Evolutionary conservation across 1,139 yeast species (phyloP).

Genomic region (Pichia norvegensis): DNA sequence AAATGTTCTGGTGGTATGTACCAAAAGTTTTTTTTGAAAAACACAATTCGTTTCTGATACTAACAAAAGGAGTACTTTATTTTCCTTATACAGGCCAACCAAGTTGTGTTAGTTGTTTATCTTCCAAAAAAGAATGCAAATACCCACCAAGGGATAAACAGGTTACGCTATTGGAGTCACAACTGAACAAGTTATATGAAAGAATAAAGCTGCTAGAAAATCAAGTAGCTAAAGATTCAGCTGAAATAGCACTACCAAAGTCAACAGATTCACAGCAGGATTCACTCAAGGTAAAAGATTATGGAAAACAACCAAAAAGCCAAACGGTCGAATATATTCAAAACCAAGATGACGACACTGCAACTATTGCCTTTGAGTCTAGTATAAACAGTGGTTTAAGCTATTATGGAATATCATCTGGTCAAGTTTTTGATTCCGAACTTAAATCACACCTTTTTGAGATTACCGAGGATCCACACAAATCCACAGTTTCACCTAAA

Average conservation of each 20-base stretch:
- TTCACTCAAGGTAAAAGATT: not conserved
- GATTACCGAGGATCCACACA: constrained; percentile 7
- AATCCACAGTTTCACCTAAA: constrained; percentile 9
- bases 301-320: not conserved
- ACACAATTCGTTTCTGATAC: not conserved
- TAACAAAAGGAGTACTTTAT: not conserved
- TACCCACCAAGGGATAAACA: constrained; percentile 42
- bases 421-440: constrained; percentile 19
- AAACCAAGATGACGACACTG: constrained; percentile 2
- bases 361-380: constrained; percentile 6
- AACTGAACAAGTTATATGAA: constrained; percentile 34
- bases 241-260: not conserved
- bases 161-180: constrained; percentile 43
- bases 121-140: constrained; percentile 30
- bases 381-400: constrained; percentile 1
- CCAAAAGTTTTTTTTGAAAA: not conserved
- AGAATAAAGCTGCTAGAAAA: constrained; percentile 32
- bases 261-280: not conserved
- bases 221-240: constrained; percentile 1
- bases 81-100: not conserved
- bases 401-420: constrained; percentile 15
- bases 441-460: constrained; percentile 14
- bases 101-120: constrained; percentile 7
- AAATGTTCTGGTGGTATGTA: constrained; percentile 33
- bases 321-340: not conserved